Evolutionary conservation across 2,329 filamentous ascomycete genomes (phyloP), one percentile per base, ranked within the genome.

Genomic region (Neocucurbitaria cava): DNA sequence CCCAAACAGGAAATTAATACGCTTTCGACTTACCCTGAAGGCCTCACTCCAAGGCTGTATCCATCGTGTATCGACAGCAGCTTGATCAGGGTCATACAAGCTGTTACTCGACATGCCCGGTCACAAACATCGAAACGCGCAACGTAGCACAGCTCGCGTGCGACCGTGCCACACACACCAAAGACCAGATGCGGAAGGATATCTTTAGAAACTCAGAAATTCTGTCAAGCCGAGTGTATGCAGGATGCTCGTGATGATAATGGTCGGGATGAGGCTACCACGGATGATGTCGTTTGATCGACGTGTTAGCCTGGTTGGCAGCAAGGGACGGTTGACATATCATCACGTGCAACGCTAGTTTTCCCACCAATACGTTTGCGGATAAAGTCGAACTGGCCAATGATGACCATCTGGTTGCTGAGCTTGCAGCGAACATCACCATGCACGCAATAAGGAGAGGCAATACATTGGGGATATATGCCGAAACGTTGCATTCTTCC

Each of bases 1-100:
- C 31, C n/a, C 20, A 40, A 23, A n/a, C 38, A 8, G 7, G 11
- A 40, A 6, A 23, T 4, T 15, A 11, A n/a, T 11, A 15, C 18
- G 21, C 21, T 33, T 28, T 28, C 20, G 18, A 66, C 69, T 52
- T 62, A 74, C 71, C 55, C 71, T 61, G 24, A 70, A 73, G 7
- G 70, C 68, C 46, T 71, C 66, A 36, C 58, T 63, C 70, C 70
- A 73, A 11, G 70, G 71, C 46, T 70, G 59, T 46, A 62, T 60
- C 61, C 64, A 68, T 39, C 63, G 58, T 21, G 61, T 66, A 42
- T 71, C 53, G 4, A 66, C 26, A 23, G 71, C 70, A 48, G 23
- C 54, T 38, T 68, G 62, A 54, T 73, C 70, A 42, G 70, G 71
- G 41, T 61, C 53, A 56, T 74, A 73, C 48, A 69, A 52, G 30